These are phyloP conservation scores for Zarea fungicola DNA, from an alignment of 2,329 filamentous ascomycete species.

Conservation along the genomic window DNA sequence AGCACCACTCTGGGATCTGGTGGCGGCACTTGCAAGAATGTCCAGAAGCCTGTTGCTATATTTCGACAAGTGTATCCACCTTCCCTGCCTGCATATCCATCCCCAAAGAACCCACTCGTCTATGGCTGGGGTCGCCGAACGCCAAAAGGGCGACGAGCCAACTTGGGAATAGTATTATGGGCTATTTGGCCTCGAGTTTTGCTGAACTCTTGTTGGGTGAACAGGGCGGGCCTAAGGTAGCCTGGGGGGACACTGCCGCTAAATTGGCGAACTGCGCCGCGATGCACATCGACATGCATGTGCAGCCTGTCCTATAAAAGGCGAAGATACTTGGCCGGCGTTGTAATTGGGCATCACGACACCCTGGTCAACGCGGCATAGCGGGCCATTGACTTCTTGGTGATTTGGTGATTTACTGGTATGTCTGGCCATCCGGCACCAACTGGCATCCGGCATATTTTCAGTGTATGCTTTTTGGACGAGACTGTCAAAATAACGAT, in stretches of 20 bases:
- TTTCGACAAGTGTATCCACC: slow-evolving; percentile 1
- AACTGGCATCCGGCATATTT: slow-evolving; percentile 1
- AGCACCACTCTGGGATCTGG: slow-evolving; percentile 2
- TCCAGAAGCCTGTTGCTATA: slow-evolving; percentile 5
- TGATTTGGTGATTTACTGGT: not conserved
- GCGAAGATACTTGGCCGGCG: slow-evolving; percentile 3
- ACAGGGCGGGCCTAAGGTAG: slow-evolving; percentile 2
- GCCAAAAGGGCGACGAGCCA: slow-evolving; percentile 2
- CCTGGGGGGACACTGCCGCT: not conserved
- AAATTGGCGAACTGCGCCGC: slow-evolving; percentile 9
- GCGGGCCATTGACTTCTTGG: slow-evolving; percentile 4
- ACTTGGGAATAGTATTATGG: slow-evolving; percentile 5
- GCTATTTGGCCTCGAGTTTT: not conserved
- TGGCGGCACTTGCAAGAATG: slow-evolving; percentile 7
- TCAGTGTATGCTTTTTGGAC: not conserved
- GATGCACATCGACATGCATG: slow-evolving; percentile 6
- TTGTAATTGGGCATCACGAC: slow-evolving; percentile 31
- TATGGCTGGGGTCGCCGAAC: slow-evolving; percentile 12
- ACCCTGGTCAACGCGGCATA: slow-evolving; percentile 16
- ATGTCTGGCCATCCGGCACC: not conserved
- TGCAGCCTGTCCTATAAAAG: slow-evolving; percentile 11
- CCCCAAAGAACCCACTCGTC: slow-evolving; percentile 3
- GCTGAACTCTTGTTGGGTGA: slow-evolving; percentile 11
- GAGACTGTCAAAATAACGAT: too few species aligned
- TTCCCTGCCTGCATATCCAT: slow-evolving; percentile 2